Evolutionary conservation across 2,329 filamentous ascomycete genomes (phyloP), one percentile per base, ranked within the genome.

Genomic region (Aspergillus texensis): DNA sequence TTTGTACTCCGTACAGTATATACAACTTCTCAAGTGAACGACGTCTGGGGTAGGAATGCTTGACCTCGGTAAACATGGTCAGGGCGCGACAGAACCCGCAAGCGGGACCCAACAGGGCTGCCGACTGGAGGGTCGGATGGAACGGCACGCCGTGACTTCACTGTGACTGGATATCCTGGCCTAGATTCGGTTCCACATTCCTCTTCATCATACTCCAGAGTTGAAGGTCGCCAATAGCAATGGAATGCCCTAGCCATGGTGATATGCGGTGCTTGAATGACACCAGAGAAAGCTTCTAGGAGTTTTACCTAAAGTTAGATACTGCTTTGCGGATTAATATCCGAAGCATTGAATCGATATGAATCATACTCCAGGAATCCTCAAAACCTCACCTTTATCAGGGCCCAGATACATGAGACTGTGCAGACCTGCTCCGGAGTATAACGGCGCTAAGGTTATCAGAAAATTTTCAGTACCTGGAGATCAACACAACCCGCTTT

Each of bases 71-170:
- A 53, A 52, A 58, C 52, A 14, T 55, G 52, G 32, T 36, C 19
- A 41, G 50, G 52, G 50, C 52, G 45, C 45, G 43, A 41, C 26
- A 54, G 43, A 52, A 45, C 14, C 50, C 50, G 26, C 30, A 58
- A 9, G 32, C 55, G 21, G 43, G 43, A 24, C 45, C 45, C 24
- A 12, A 9, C 24, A 54, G 10, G 12, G 11, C 12, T 52, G n/a
- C 28, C 41, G 10, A 61, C 60, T 61, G 60, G 59, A 32, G 28
- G 53, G 19, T 53, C 61, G 61, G 61, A 62, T 62, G 56, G 24
- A 55, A 43, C 61, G 61, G 61, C 61, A 62, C 58, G 58, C 36
- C 39, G 19, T 46, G 32, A 34, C 55, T 55, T 41, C 2, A 48
- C n/a, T 14, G 9, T 54, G 45, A 53, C 32, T 60, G 48, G 58